Conservation (phyloP, 345 rosid genomes). For the Acer campestre region DNA sequence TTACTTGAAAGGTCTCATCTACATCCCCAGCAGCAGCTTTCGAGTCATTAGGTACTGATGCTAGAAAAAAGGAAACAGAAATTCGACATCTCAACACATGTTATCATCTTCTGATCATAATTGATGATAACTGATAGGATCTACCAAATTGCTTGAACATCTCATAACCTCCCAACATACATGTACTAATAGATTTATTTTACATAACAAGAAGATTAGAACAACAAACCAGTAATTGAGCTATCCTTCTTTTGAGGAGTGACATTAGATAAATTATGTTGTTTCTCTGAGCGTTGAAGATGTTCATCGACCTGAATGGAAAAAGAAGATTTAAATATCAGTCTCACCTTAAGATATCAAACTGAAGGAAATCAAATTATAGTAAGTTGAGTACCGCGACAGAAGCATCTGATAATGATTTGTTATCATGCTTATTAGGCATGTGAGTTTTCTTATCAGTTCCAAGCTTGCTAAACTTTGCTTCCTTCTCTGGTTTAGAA, state of each 20-base stretch:
- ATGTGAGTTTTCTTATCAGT: slow-evolving; percentile 29
- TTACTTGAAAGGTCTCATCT: slow-evolving; percentile 49
- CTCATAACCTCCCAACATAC: not conserved
- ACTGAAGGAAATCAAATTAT: not conserved
- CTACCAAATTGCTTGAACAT: not conserved
- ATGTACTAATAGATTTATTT: not conserved
- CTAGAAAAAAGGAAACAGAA: slow-evolving; percentile 29
- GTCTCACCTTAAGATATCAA: not conserved
- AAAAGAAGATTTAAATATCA: not conserved
- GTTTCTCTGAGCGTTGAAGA: slow-evolving; percentile 31
- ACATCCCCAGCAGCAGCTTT: slow-evolving; percentile 40
- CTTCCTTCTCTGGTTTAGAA: slow-evolving; percentile 25
- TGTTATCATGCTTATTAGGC: slow-evolving; percentile 22
- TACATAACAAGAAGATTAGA: slow-evolving; percentile 6
- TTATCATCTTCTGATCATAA: not conserved
- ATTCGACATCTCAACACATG: slow-evolving; percentile 1
- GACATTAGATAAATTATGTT: slow-evolving; percentile 23
- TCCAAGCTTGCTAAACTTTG: slow-evolving; percentile 24
- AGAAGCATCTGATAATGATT: slow-evolving; percentile 26
- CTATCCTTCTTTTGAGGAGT: slow-evolving; percentile 41
- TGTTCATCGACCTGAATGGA: slow-evolving; percentile 36
- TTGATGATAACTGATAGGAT: not conserved
- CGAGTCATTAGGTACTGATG: slow-evolving; percentile 31
- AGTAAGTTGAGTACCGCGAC: slow-evolving; percentile 29
- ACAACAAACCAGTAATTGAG: slow-evolving; percentile 49